Conservation (phyloP, 257 asterid species). For the Fraxinus excelsior region DNA sequence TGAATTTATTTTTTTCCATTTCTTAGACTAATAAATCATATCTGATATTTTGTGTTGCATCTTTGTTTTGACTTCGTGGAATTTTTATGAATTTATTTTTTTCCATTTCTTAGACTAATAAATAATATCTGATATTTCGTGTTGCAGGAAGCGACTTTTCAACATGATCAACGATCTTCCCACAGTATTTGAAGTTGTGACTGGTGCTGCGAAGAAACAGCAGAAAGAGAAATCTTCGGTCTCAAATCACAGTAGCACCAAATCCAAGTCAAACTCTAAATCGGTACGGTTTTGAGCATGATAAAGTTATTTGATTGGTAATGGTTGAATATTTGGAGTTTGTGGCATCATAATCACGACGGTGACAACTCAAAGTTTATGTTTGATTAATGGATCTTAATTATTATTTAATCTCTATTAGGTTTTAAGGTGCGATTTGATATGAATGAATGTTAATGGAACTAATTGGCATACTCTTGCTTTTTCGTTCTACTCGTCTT, state of each 20-base stretch:
- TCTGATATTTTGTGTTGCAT: slow-evolving; percentile 32
- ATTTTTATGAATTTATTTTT: slow-evolving; percentile 5
- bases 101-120: background rate
- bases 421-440: background rate
- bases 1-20: background rate
- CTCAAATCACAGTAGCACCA: slow-evolving; percentile 53
- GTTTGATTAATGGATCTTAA: background rate
- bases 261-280: slow-evolving; percentile 57
- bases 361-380: background rate
- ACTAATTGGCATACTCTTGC: background rate
- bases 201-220: slow-evolving; percentile 66
- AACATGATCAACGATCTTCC: slow-evolving; percentile 76
- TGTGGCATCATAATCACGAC: background rate
- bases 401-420: background rate
- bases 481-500: background rate
- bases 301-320: background rate
- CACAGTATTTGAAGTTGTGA: slow-evolving; percentile 70
- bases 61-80: background rate
- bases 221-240: slow-evolving; percentile 60
- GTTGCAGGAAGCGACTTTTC: slow-evolving; percentile 72
- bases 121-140: slow-evolving; percentile 13
- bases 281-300: slow-evolving; percentile 37
- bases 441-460: background rate
- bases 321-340: background rate
- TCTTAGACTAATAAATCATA: background rate